A percentile compares a stretch with the other conserved stretches of the same genome.
Evolutionary conservation across 176 grass and related monocot genomes (phyloP).

Genomic region (Leersia perrieri): DNA sequence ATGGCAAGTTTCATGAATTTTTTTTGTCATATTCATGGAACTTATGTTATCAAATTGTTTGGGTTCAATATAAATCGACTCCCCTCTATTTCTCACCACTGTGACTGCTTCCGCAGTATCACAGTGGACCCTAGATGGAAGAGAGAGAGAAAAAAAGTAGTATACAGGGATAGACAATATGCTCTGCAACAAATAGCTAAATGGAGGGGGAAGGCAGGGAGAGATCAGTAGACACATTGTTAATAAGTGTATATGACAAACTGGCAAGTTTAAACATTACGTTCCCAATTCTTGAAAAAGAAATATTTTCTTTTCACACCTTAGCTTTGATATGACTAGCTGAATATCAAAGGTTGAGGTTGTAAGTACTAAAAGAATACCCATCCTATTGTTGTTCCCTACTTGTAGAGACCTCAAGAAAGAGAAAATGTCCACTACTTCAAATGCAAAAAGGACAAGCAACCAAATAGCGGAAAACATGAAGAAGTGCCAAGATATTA

Average conservation of each 20-base stretch:
- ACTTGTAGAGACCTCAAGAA: conserved; percentile 64
- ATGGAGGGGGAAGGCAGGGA: not conserved
- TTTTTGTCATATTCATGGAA: not conserved
- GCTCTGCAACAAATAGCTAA: not conserved
- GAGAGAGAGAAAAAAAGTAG: not conserved
- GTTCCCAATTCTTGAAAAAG: not conserved
- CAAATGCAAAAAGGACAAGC: conserved; percentile 57
- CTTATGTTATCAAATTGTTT: not conserved
- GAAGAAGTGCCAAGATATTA: conserved; percentile 49
- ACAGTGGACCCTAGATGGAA: not conserved
- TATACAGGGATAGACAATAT: not conserved
- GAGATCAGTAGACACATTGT: not conserved
- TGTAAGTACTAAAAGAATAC: conserved; percentile 11
- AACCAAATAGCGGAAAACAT: conserved; percentile 60
- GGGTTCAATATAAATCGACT: not conserved
- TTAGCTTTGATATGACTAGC: not conserved
- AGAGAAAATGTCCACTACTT: conserved; percentile 49
- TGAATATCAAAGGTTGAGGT: conserved; percentile 9
- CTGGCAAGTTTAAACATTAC: not conserved
- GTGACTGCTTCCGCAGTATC: not conserved
- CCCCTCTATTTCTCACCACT: not conserved
- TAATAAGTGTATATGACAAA: not conserved
- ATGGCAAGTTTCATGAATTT: not conserved
- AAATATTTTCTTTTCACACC: not conserved
- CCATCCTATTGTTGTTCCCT: not conserved